Conservation (phyloP, 2,329 filamentous ascomycete species). For the Hypomyces perniciosus region DNA sequence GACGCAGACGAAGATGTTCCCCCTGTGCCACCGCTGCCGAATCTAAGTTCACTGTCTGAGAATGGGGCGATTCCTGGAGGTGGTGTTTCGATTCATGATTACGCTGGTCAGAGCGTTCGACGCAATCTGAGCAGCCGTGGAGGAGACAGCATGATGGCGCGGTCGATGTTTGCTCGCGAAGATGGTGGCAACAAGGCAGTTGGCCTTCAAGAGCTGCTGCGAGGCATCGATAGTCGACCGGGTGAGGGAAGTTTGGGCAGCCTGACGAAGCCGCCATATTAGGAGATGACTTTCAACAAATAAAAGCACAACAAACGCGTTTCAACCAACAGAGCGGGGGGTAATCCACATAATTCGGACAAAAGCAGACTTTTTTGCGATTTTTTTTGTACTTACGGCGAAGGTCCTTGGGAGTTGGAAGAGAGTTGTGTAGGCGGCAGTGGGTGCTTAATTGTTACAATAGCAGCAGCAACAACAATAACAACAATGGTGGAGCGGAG, state of each 20-base stretch:
- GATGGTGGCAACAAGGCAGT: slow-evolving; percentile 29
- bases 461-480: too few species aligned
- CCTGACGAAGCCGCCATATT: slow-evolving; percentile 46
- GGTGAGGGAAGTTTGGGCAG: slow-evolving; percentile 42
- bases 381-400: background rate
- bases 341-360: background rate
- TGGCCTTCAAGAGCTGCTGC: slow-evolving; percentile 44
- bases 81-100: slow-evolving; percentile 31
- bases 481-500: background rate
- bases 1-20: slow-evolving; percentile 39
- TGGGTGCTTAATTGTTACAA: background rate
- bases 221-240: slow-evolving; percentile 44
- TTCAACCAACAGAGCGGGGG: too few species aligned
- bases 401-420: background rate
- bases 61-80: slow-evolving; percentile 21
- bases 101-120: slow-evolving; percentile 28
- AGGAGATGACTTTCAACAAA: slow-evolving; percentile 8
- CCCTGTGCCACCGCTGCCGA: slow-evolving; percentile 51
- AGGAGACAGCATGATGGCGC: slow-evolving; percentile 32
- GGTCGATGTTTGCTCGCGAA: slow-evolving; percentile 28
- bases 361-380: background rate
- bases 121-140: slow-evolving; percentile 38
- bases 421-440: background rate
- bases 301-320: too few species aligned
- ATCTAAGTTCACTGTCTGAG: slow-evolving; percentile 25